phyloP scores from a whole-genome alignment of 257 asterid species.

The Nicotiana benthamiana region DNA sequence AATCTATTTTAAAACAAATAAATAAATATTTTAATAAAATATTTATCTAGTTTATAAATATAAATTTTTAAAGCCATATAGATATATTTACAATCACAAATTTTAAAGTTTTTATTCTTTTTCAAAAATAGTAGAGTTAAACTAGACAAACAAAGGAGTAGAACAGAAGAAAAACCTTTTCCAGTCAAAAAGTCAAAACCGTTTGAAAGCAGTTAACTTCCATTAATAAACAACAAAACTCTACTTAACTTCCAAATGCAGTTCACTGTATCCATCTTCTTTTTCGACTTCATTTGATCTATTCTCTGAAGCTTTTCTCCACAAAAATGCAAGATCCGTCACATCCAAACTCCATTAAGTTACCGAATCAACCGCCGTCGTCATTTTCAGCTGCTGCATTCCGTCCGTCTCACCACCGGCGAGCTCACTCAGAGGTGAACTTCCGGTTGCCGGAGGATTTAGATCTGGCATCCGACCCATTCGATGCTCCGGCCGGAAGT shows the following conservation, averaged over 20 bases:
- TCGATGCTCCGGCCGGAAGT: slow-evolving; percentile 50
- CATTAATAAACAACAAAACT: background rate
- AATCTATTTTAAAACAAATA: too few species aligned
- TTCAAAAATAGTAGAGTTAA: too few species aligned
- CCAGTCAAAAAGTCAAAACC: background rate
- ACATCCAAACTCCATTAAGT: slow-evolving; percentile 25
- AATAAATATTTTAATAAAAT: too few species aligned
- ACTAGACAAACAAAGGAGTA: too few species aligned
- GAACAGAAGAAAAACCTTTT: background rate
- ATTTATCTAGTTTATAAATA: too few species aligned
- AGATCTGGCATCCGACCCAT: slow-evolving; percentile 70
- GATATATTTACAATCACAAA: too few species aligned
- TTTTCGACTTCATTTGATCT: background rate
- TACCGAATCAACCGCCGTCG: slow-evolving; percentile 26
- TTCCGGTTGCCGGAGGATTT: slow-evolving; percentile 77
- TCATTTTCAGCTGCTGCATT: slow-evolving; percentile 37
- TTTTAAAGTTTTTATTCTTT: too few species aligned
- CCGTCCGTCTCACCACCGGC: slow-evolving; percentile 72
- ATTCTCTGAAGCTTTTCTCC: background rate
- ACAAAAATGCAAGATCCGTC: slow-evolving; percentile 74
- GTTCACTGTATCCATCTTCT: background rate
- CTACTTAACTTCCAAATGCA: background rate
- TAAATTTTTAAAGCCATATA: too few species aligned
- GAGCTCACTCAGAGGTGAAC: slow-evolving; percentile 92
- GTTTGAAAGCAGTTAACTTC: background rate